phyloP scores from a whole-genome alignment of 768 basidiomycete genomes.

The Boletus patriciae region DNA sequence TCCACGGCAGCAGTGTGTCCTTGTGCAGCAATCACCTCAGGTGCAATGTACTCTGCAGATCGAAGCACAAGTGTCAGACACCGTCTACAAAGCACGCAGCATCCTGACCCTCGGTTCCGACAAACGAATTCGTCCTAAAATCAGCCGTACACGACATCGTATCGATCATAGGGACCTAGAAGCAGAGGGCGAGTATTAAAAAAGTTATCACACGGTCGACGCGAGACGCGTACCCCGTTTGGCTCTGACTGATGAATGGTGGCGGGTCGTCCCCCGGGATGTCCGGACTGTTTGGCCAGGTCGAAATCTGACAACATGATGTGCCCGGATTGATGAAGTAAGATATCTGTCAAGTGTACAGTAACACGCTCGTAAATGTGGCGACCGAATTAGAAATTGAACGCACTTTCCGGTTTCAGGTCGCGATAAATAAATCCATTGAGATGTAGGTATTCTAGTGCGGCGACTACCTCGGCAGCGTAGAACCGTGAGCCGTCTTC shows the following conservation, averaged over 20 bases:
- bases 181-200: conserved; percentile 5
- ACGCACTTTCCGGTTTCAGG: conserved; percentile 98
- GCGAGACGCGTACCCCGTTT: conserved; percentile 68
- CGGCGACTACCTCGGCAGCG: conserved; percentile 97
- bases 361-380: neutral
- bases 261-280: conserved; percentile 81
- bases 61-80: conserved; percentile 19
- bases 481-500: conserved; percentile 98
- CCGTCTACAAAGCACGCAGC: conserved; percentile 8
- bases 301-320: conserved; percentile 99
- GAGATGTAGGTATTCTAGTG: conserved; percentile 96
- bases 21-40: conserved; percentile 95
- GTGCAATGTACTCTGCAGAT: conserved; percentile 91
- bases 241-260: conserved; percentile 82
- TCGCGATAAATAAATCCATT: conserved; percentile 99
- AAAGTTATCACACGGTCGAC: neutral
- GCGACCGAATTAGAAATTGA: conserved; percentile 9
- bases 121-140: conserved; percentile 98
- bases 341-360: conserved; percentile 66
- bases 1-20: conserved; percentile 98
- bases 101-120: conserved; percentile 91
- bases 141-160: conserved; percentile 97
- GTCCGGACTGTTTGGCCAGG: conserved; percentile 92
- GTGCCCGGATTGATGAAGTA: conserved; percentile 96
- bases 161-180: conserved; percentile 88